A percentile compares a stretch with the other conserved stretches of the same genome.
Evolutionary conservation across 2,329 filamentous ascomycete species (phyloP).

Genomic region (Pseudogymnoascus sp.): DNA sequence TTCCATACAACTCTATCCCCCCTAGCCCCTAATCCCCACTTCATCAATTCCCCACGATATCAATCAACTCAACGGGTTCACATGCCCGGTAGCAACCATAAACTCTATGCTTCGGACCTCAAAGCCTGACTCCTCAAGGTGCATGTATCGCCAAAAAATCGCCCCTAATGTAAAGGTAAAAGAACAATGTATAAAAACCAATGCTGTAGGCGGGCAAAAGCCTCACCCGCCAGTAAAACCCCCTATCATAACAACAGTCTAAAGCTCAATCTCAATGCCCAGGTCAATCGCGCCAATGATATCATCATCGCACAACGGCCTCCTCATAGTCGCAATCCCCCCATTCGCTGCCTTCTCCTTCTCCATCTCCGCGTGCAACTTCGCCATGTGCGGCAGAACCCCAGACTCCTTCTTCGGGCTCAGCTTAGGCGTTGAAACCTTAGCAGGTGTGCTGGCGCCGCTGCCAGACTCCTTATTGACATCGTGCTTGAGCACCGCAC

Average conservation of each 20-base stretch:
- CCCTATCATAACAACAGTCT: conserved; percentile 1
- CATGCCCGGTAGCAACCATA: neutral
- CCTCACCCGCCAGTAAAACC: neutral
- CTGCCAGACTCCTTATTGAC: conserved; percentile 41
- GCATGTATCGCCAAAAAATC: neutral
- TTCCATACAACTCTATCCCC: neutral
- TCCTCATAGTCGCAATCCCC: conserved; percentile 61
- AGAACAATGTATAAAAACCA: neutral
- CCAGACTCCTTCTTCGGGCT: conserved; percentile 35
- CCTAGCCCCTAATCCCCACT: neutral
- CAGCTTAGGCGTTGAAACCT: conserved; percentile 36
- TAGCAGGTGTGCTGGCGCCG: conserved; percentile 43
- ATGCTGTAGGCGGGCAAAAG: neutral
- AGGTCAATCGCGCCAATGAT: conserved; percentile 83
- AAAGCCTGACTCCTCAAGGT: neutral
- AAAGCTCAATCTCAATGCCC: conserved; percentile 73
- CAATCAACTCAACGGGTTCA: neutral
- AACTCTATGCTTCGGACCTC: neutral
- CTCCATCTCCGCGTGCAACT: conserved; percentile 44
- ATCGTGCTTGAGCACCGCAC: conserved; percentile 60
- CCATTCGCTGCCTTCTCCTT: conserved; percentile 24
- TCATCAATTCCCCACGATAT: neutral
- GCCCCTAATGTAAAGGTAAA: neutral
- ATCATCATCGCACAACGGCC: conserved; percentile 81
- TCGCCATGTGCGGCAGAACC: conserved; percentile 44